These are phyloP conservation scores for Fragilaria radians DNA, from an alignment of 108 stramenopile species.

Conservation along the genomic window DNA sequence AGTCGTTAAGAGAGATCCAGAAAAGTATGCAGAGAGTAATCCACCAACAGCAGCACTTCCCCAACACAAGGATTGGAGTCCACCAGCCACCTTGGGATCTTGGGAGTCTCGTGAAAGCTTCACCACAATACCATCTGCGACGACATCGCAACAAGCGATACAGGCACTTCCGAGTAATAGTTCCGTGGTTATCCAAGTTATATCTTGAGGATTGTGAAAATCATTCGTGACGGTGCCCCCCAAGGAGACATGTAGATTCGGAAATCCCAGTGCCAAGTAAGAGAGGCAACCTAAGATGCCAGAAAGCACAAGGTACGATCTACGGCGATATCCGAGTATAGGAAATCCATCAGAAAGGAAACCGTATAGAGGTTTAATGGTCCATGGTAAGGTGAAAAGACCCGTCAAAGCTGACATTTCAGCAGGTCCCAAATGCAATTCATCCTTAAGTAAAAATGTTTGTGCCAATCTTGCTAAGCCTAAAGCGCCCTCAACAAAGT, in stretches of 20 bases:
- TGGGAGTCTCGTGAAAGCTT: conserved; percentile 73
- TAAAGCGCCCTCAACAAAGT: conserved; percentile 95
- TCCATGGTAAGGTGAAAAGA: conserved; percentile 86
- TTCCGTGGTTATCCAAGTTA: conserved; percentile 13
- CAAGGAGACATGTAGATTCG: too few species aligned
- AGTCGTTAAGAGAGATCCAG: conserved; percentile 75
- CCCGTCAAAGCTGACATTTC: conserved; percentile 86
- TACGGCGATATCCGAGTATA: conserved; percentile 78
- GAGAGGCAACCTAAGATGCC: conserved; percentile 57
- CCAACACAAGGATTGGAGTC: conserved; percentile 92
- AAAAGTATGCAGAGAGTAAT: conserved; percentile 84
- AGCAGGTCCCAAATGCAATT: conserved; percentile 87
- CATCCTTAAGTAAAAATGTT: conserved; percentile 92
- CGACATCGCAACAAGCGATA: conserved; percentile 91
- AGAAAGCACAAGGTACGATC: conserved; percentile 71
- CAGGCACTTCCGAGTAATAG: conserved; percentile 64
- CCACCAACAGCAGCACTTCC: conserved; percentile 84
- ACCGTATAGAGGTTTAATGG: conserved; percentile 91
- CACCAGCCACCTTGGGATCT: conserved; percentile 61
- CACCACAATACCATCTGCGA: conserved; percentile 95
- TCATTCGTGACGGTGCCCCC: conserved; percentile 25
- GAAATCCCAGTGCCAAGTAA: conserved; percentile 46
- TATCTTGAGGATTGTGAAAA: conserved; percentile 7
- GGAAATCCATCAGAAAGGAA: conserved; percentile 87
- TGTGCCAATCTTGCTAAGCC: conserved; percentile 88